A percentile compares a stretch with the other conserved stretches of the same genome.
These are phyloP conservation scores for Talaromyces sp. DNA, from an alignment of 2,329 filamentous ascomycete species.

Conservation along the genomic window DNA sequence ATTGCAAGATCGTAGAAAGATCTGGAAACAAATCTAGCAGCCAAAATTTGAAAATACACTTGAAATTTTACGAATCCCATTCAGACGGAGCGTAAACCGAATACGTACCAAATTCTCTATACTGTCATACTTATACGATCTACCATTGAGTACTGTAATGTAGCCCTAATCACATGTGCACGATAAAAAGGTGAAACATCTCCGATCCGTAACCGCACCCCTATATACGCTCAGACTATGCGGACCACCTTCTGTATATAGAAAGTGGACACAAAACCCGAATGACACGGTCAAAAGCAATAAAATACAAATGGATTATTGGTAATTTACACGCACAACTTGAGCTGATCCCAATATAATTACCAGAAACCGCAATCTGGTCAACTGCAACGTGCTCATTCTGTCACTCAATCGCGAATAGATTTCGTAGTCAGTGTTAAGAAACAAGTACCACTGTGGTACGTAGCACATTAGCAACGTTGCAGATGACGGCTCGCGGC, in stretches of 20 bases:
- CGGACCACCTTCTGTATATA: neutral
- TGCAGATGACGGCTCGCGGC: neutral
- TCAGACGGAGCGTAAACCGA: too few relatives aligned
- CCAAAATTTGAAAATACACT: too few relatives aligned
- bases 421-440: too few relatives aligned
- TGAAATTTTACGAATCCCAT: too few relatives aligned
- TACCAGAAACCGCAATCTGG: neutral
- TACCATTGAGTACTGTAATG: too few relatives aligned
- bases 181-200: neutral
- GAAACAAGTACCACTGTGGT: neutral
- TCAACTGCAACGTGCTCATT: neutral
- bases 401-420: neutral
- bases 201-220: neutral
- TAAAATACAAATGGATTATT: too few relatives aligned
- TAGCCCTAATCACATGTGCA: neutral
- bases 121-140: too few relatives aligned
- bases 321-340: too few relatives aligned
- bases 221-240: neutral
- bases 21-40: too few relatives aligned
- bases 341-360: neutral
- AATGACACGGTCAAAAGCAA: too few relatives aligned
- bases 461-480: neutral
- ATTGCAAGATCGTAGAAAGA: too few relatives aligned
- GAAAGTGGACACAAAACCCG: neutral
- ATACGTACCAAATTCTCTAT: too few relatives aligned